Evolutionary conservation across 2,329 filamentous ascomycete genomes (phyloP), one percentile per base, ranked within the genome.

Genomic region (Aspergillus chevalieri): DNA sequence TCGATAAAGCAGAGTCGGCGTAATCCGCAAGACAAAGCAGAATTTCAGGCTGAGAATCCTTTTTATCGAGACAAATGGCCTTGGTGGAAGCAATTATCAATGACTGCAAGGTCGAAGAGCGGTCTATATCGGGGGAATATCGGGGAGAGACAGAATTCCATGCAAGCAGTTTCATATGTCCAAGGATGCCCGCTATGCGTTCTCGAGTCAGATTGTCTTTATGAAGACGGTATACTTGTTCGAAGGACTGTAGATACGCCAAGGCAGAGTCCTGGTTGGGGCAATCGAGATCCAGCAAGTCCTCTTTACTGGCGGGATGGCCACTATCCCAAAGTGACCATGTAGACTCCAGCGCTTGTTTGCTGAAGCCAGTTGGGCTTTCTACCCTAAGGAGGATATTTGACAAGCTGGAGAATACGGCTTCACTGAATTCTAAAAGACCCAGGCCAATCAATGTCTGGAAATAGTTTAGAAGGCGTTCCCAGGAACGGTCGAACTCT

Each of bases 251-350:
- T 1, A 93, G 80, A 70, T 95, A 96, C n/a, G 90, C 87, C 26
- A 88, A 73, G n/a, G 92, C 79, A 9, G 88, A 90, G 49, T 85
- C 84, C 63, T 95, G 89, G 57, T 93, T 94, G 53, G 87, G 80
- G 2, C 71, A 71, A 0, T 74, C 68, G 45, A 73, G 63, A 36
- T 78, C 72, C 12, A 72, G 61, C 15, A 69, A 62, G 10, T 68
- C 63, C 30, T 71, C 58, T 28, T 70, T 70, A 1, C 74, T 68
- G 3, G 76, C 69, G 0, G 85, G 84, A n/a, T 86, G 75, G 1
- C 81, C 80, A 36, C 80, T 75, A 14, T 80, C 81, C 87, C 87
- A 91, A 4, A 90, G 67, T 26, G 76, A 71, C 87, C 87, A 90
- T 2, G 80, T 82, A 28, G 79, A 70, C 45, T 82, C 76, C 46